phyloP scores from a whole-genome alignment of 2,329 filamentous ascomycete species.

The Ophioceras dolichostomum region DNA sequence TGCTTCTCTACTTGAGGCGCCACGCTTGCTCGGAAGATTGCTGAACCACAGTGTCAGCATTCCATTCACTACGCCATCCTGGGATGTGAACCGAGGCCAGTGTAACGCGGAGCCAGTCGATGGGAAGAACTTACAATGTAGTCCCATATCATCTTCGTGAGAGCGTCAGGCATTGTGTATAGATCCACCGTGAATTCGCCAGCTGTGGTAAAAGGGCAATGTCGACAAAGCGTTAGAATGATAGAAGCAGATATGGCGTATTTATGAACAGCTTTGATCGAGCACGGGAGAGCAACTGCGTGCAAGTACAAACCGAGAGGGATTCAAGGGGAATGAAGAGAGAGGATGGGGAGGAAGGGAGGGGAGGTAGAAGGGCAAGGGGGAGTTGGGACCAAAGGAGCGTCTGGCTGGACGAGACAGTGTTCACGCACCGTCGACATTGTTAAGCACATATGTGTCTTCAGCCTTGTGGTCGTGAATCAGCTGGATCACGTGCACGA shows the following conservation, averaged over 20 bases:
- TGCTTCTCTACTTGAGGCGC: no score
- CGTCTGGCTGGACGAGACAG: no score
- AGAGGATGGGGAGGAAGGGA: slow-evolving; percentile 5
- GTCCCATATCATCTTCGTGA: slow-evolving; percentile 94
- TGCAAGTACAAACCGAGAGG: not conserved
- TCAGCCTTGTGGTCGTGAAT: slow-evolving; percentile 94
- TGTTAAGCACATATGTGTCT: slow-evolving; percentile 94
- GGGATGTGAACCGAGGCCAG: no score
- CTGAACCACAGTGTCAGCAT: no score
- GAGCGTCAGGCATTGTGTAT: slow-evolving; percentile 83
- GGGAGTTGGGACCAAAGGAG: no score
- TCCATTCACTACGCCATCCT: no score
- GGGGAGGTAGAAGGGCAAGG: slow-evolving; percentile 1
- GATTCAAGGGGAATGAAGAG: slow-evolving; percentile 4
- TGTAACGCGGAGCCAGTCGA: no score
- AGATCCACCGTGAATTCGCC: slow-evolving; percentile 98
- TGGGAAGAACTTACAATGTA: slow-evolving; percentile 43
- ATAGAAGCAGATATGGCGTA: no score
- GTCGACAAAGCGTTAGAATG: no score
- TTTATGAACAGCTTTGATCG: no score
- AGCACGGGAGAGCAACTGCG: no score
- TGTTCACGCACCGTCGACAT: slow-evolving; percentile 66
- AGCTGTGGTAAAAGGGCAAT: slow-evolving; percentile 34
- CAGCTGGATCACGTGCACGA: slow-evolving; percentile 92
- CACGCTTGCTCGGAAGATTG: no score